A percentile compares a stretch with the other conserved stretches of the same genome.
Evolutionary conservation across 2,329 filamentous ascomycete genomes (phyloP).

Genomic region (Claviceps fusiformis): DNA sequence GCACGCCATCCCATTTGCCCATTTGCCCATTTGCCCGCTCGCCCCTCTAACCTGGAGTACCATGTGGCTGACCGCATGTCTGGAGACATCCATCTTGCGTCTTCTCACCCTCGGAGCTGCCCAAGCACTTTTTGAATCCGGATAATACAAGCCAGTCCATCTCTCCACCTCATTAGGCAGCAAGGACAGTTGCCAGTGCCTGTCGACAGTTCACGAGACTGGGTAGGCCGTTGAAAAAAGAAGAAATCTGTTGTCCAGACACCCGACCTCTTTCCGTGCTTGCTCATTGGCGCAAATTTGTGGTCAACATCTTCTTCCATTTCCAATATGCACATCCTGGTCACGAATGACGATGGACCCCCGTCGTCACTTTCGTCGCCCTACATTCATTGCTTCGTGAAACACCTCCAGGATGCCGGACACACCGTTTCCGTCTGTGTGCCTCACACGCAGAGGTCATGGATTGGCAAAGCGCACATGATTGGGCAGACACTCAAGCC

Average conservation of each 20-base stretch:
- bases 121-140: neutral
- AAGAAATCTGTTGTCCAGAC: no score
- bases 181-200: neutral
- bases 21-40: no score
- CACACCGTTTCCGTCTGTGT: conserved; percentile 87
- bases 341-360: conserved; percentile 71
- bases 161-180: neutral
- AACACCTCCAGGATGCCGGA: conserved; percentile 56
- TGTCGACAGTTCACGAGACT: neutral
- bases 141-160: neutral
- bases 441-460: conserved; percentile 82
- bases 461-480: conserved; percentile 97
- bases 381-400: conserved; percentile 63
- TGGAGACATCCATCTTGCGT: neutral
- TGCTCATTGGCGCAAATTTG: no score
- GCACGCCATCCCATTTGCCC: no score
- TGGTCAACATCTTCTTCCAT: neutral
- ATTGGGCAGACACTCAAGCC: conserved; percentile 80
- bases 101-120: neutral
- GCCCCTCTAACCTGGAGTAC: no score
- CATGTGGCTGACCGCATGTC: neutral
- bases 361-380: conserved; percentile 66
- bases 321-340: conserved; percentile 44
- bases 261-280: no score
- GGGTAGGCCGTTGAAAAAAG: neutral